Evolutionary conservation across 306 rosid species (phyloP), one percentile per base, ranked within the genome.

Genomic region (Purshia tridentata): DNA sequence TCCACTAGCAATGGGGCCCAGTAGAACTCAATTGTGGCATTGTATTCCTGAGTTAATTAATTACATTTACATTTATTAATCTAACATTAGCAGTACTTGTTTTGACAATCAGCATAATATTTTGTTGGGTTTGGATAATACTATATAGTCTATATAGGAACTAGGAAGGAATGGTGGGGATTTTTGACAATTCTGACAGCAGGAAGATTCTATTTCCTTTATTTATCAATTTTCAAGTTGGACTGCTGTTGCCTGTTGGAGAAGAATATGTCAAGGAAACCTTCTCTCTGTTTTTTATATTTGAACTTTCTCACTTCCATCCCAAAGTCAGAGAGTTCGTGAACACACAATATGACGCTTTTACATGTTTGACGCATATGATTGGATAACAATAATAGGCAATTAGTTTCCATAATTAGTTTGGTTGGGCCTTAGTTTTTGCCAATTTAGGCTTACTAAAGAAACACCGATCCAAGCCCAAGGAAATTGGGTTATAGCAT

Each of bases 1-100:
- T 92, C 98, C 67, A 92, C 98, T 39, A 88, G 76, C 72, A 92
- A 63, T 64, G 98, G 98, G 6, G 94, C 82, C 98, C 98, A 90
- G 35, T 92, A 92, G 78, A 86, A 81, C 79, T 92, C 96, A 45
- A 92, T 79, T 1, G 86, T 74, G 51, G 94, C 94, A 78, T 88
- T 92, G 78, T 86, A 90, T 85, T 85, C 96, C 98, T 92, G 74
- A 15, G 57, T 13, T 12, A 55, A 22, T 42, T 40, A 67, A 49
- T 9, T 9, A 48, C 7, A 45, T 45, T 9, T 9, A 48, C 7
- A 45, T 45, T 19, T 13, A 10, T 7, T 18, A 29, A 23, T 20
- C 5, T 6, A 65, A 57, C 41, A 52, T 29, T 29, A 70, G n/a
- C 58, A 52, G 51, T 70, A 42, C 40, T 35, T 49, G 16, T 10